A percentile compares a stretch with the other conserved stretches of the same genome.
These are phyloP conservation scores for Pseudognaphalium luteoalbum DNA, from an alignment of 129 eudicot species.

Conservation along the genomic window DNA sequence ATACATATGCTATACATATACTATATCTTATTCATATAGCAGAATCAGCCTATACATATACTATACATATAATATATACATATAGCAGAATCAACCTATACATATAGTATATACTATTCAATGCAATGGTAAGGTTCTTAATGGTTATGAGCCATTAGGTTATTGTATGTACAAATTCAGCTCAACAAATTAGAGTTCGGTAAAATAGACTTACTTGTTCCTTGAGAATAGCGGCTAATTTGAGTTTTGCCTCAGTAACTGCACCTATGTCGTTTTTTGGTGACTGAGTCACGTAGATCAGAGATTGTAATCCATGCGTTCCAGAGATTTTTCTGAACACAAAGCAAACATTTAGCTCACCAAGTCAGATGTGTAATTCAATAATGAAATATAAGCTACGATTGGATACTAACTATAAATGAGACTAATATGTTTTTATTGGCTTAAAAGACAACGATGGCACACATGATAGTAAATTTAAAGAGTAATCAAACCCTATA, in stretches of 20 bases:
- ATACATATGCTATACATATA: too few species aligned
- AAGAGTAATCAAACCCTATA: neutral
- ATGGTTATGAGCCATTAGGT: too few species aligned
- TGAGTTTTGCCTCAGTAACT: slow-evolving; percentile 79
- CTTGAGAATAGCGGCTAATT: slow-evolving; percentile 84
- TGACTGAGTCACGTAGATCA: slow-evolving; percentile 86
- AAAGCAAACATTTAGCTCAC: slow-evolving; percentile 26
- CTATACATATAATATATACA: too few species aligned
- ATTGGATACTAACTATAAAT: neutral
- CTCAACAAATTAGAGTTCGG: too few species aligned
- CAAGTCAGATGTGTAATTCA: neutral
- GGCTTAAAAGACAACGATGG: too few species aligned
- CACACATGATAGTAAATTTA: neutral
- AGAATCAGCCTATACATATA: too few species aligned
- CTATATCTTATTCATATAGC: too few species aligned
- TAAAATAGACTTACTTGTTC: slow-evolving; percentile 60
- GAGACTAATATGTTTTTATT: too few species aligned
- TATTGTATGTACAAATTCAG: too few species aligned
- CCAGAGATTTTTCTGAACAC: slow-evolving; percentile 79
- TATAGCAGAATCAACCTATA: too few species aligned
- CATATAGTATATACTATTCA: too few species aligned
- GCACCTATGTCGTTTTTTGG: slow-evolving; percentile 86
- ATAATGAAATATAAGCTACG: neutral
- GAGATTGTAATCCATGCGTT: slow-evolving; percentile 95
- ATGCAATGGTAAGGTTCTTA: too few species aligned